phyloP scores from a whole-genome alignment of 2,329 filamentous ascomycete species.

The Colletotrichum phormii region DNA sequence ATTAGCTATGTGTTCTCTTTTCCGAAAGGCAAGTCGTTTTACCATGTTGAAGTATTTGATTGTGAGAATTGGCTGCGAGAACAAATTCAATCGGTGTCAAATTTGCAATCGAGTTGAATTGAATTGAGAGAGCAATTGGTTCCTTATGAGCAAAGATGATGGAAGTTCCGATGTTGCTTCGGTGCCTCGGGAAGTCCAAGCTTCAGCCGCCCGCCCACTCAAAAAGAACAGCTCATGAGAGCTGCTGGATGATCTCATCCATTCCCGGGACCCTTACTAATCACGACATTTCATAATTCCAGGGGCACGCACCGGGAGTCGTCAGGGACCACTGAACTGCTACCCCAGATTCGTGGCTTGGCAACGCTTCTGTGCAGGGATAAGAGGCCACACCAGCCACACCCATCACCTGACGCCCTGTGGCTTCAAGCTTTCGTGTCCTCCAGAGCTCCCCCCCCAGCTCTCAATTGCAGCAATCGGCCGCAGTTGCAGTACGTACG shows the following conservation, averaged over 20 bases:
- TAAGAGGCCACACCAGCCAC: constrained; percentile 20
- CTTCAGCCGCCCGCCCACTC: constrained; percentile 23
- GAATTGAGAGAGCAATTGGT: not conserved
- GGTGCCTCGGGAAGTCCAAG: constrained; percentile 31
- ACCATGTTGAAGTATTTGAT: constrained; percentile 23
- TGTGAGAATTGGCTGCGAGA: not conserved
- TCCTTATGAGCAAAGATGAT: constrained; percentile 4
- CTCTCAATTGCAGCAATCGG: constrained; percentile 23
- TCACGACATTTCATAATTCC: not conserved
- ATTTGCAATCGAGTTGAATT: not conserved
- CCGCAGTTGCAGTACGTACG: not conserved
- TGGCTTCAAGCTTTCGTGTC: constrained; percentile 50
- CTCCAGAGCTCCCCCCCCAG: constrained; percentile 39
- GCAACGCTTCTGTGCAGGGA: not conserved
- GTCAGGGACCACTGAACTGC: not conserved
- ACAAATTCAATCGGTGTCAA: not conserved
- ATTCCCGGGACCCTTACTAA: constrained; percentile 30
- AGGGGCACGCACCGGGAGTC: not conserved
- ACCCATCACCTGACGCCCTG: constrained; percentile 21
- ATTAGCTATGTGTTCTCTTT: not conserved
- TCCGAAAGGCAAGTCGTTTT: not conserved
- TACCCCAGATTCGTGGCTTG: constrained; percentile 36
- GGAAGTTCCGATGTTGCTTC: constrained; percentile 1
- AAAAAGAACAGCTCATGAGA: not conserved
- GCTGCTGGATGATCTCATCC: constrained; percentile 34